These are phyloP conservation scores for Flaveria brownii DNA, from an alignment of 129 eudicot species.

Conservation along the genomic window DNA sequence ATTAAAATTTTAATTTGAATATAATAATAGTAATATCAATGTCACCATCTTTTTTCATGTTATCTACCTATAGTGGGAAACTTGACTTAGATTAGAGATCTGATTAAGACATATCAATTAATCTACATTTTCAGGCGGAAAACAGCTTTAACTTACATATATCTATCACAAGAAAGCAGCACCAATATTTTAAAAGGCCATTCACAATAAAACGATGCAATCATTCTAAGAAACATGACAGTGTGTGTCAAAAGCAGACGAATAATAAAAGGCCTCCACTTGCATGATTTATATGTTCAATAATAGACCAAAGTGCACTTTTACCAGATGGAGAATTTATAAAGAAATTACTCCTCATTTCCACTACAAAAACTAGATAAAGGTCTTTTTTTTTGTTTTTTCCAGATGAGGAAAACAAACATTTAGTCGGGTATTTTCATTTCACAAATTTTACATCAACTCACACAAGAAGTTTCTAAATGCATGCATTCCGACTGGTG, in stretches of 20 bases:
- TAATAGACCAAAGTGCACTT: not conserved
- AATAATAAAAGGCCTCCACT: not conserved
- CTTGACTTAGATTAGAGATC: not conserved
- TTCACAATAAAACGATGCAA: not conserved
- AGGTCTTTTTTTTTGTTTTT: not conserved
- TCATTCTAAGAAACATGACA: not conserved
- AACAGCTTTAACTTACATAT: not conserved
- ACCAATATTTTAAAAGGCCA: not conserved
- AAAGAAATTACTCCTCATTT: not conserved
- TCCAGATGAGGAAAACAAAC: not conserved
- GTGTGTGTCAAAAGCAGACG: not conserved
- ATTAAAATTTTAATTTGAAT: not conserved
- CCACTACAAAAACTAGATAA: not conserved
- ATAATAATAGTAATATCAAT: not conserved
- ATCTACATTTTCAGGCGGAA: not conserved
- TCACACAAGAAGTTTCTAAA: not conserved
- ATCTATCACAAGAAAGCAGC: not conserved
- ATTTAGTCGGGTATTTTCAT: not conserved
- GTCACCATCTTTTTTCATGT: not conserved
- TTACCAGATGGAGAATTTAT: not conserved
- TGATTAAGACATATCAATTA: not conserved
- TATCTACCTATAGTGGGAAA: not conserved
- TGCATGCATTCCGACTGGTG: too few species aligned
- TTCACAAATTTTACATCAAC: not conserved
- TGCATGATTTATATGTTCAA: not conserved